Percentiles rank a stretch among this genome's conserved stretches.
Conservation (phyloP, 2,329 filamentous ascomycete species). For the Aspergillus sp. region DNA sequence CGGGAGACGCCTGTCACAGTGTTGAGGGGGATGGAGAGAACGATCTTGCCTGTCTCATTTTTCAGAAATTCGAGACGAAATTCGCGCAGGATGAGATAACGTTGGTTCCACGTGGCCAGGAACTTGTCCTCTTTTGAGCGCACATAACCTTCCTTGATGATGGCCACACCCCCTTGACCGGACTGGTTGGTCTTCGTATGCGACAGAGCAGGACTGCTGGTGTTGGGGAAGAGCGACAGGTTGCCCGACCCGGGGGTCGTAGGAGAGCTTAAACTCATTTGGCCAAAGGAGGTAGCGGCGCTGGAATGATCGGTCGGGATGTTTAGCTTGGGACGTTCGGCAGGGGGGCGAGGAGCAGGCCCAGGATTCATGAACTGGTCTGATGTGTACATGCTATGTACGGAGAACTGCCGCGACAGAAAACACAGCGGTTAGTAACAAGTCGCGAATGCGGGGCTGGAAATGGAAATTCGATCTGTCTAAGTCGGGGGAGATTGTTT, state of each 20-base stretch:
- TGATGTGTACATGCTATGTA: constrained; percentile 47
- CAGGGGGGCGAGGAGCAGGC: constrained; percentile 83
- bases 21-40: constrained; percentile 76
- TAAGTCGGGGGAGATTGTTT: too few species aligned
- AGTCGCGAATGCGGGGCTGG: neutral
- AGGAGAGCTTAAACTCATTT: constrained; percentile 63
- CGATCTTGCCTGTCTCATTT: constrained; percentile 76
- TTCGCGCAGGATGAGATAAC: constrained; percentile 85
- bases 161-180: constrained; percentile 60
- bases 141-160: constrained; percentile 60
- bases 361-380: constrained; percentile 92
- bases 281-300: constrained; percentile 60
- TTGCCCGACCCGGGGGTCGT: constrained; percentile 49
- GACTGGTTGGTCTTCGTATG: constrained; percentile 53
- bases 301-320: constrained; percentile 64
- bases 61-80: constrained; percentile 94
- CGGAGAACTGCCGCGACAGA: neutral
- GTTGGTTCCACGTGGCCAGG: constrained; percentile 80
- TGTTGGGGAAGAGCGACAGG: constrained; percentile 59
- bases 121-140: constrained; percentile 70
- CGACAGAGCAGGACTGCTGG: constrained; percentile 64
- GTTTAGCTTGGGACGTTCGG: constrained; percentile 72
- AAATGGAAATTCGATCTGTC: neutral
- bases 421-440: neutral
- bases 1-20: constrained; percentile 86